Base-by-base conservation (phyloP, 495 filamentous ascomycete genomes). In the Xylaria castorea region DNA sequence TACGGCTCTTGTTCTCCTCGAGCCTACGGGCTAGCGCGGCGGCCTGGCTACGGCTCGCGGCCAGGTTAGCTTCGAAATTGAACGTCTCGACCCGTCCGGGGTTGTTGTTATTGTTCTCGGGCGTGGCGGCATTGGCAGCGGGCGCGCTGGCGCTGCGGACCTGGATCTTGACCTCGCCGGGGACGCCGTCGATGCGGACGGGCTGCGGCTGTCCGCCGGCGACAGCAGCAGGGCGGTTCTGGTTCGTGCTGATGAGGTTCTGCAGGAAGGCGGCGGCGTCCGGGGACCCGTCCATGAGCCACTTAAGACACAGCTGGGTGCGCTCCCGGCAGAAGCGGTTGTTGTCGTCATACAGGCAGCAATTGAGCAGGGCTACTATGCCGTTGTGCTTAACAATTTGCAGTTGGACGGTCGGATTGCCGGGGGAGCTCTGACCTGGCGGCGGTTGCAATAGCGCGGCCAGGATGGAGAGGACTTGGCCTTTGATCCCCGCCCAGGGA, bases 401-500 rank as follows among this genome's bases (percentile, higher is more conserved):
- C 71, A 92, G 87, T 79, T 98, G 94, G 0, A 97, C 94, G 12
- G 86, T 86, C 5, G 90, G 88, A 73, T 89, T 97, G 86, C 93
- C 93, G 87, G 71, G 84, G n/a, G 81, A 81, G 71, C 78, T 83
- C 27, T 83, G 83, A 25, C 84, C 85, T 1, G 83, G 82, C 0
- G 82, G 83, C 0, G 87, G 87, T 71, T 87, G 87, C 42, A 97
- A 89, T 8, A 98, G 87, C 3, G 92, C 93, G 3, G 91, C 93
- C 12, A 97, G 88, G 30, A 97, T 94, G 66, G 95, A 90, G 5
- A 98, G 90, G 32, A 96, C 92, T 61, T 97, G 91, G 73, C 94
- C 94, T 83, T 98, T 98, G 74, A 98, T 90, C 70, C 95, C 96
- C 46, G 92, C 86, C 94, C 94, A 98, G 68, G 96, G 92, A 78